A percentile compares a stretch with the other conserved stretches of the same genome.
phyloP scores from a whole-genome alignment of 257 asterid species.

The Plantago elongata region DNA sequence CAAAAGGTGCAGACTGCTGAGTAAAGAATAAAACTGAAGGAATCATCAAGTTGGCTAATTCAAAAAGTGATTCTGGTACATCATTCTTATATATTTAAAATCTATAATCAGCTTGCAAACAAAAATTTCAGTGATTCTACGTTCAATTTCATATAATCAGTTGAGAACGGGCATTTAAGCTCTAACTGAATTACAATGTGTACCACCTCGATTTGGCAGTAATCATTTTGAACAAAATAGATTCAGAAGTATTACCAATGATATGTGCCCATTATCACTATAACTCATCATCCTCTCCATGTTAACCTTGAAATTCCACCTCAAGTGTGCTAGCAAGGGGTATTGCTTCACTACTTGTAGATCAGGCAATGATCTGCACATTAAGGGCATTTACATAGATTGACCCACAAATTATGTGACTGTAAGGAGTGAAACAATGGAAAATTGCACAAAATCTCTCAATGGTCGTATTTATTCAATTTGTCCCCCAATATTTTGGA shows the following conservation, averaged over 20 bases:
- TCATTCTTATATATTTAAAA: too few relatives aligned
- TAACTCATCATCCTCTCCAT: conserved; percentile 67
- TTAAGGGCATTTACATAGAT: conserved; percentile 19
- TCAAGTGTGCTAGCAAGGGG: conserved; percentile 54
- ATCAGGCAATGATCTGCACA: conserved; percentile 79
- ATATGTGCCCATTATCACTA: conserved; percentile 58
- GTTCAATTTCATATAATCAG: neutral
- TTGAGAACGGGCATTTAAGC: neutral
- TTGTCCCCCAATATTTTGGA: too few relatives aligned
- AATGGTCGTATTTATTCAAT: too few relatives aligned
- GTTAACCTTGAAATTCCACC: conserved; percentile 80
- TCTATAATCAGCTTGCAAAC: too few relatives aligned
- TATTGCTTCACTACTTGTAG: conserved; percentile 63
- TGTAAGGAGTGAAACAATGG: neutral
- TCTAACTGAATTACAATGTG: neutral
- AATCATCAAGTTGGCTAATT: too few relatives aligned
- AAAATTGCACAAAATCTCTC: neutral
- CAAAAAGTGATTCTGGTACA: too few relatives aligned
- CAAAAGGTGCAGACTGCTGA: too few relatives aligned
- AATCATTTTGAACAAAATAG: conserved; percentile 11
- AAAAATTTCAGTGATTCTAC: neutral
- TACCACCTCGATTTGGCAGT: neutral
- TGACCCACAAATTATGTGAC: conserved; percentile 16
- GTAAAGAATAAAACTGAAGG: too few relatives aligned
- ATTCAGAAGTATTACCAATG: conserved; percentile 23